Evolutionary conservation across 148 eudicot genomes (phyloP).

Genomic region (Fagopyrum esculentum): DNA sequence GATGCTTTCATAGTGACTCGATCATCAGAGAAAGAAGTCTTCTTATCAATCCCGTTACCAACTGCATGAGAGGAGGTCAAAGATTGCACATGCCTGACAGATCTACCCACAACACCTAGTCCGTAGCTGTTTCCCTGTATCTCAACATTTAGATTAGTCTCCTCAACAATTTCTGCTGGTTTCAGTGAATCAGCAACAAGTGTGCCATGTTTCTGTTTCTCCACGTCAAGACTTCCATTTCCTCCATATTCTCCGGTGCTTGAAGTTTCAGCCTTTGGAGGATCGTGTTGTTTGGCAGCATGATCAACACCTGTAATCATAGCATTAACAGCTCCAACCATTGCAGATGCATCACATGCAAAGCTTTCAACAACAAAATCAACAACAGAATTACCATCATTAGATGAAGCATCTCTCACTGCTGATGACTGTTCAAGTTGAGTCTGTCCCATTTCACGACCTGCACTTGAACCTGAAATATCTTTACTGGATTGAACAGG

Average conservation of each 20-base stretch:
- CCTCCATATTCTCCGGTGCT: conserved; percentile 20
- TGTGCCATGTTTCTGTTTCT: conserved; percentile 11
- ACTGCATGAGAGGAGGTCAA: conserved; percentile 4
- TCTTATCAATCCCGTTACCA: not conserved
- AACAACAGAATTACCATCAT: conserved; percentile 18
- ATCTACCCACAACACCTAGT: conserved; percentile 13
- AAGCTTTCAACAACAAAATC: conserved; percentile 16
- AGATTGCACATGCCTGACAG: not conserved
- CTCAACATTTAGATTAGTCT: conserved; percentile 11
- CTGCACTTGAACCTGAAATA: conserved; percentile 16
- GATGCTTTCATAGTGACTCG: not conserved
- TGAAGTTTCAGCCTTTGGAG: conserved; percentile 16
- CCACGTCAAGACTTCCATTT: conserved; percentile 15
- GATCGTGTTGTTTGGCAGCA: conserved; percentile 14
- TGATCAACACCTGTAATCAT: conserved; percentile 12
- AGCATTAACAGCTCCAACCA: conserved; percentile 14
- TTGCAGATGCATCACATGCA: conserved; percentile 20
- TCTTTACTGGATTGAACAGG: conserved; percentile 18
- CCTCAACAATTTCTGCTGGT: conserved; percentile 6
- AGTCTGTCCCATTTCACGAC: conserved; percentile 9
- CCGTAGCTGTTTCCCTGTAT: conserved; percentile 4
- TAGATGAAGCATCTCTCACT: conserved; percentile 17
- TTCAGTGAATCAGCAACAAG: conserved; percentile 1
- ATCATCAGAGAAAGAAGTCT: not conserved
- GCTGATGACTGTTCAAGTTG: conserved; percentile 15